Evolutionary conservation across 2,329 filamentous ascomycete species (phyloP).

Genomic region (Diaporthe vaccinii): DNA sequence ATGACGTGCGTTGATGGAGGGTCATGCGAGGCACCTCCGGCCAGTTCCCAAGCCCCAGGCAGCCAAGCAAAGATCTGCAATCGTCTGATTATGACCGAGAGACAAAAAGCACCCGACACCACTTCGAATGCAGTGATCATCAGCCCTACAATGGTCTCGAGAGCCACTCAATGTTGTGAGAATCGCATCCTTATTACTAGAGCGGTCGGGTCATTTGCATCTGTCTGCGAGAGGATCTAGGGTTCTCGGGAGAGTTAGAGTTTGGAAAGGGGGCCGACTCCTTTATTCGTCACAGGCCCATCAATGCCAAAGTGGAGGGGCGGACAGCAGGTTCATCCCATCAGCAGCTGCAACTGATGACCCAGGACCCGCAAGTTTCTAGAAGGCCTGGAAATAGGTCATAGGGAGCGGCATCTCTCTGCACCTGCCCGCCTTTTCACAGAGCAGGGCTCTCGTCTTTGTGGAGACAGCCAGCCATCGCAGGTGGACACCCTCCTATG

Average conservation of each 20-base stretch:
- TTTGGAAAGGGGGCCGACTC: slow-evolving; percentile 17
- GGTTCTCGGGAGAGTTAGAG: neutral
- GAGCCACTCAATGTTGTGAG: neutral
- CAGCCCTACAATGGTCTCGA: neutral
- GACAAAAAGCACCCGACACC: neutral
- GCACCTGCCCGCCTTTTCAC: slow-evolving; percentile 7
- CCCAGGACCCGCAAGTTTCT: slow-evolving; percentile 20
- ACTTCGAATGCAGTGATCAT: neutral
- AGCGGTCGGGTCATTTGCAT: neutral
- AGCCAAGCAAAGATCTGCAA: neutral
- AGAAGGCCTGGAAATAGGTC: slow-evolving; percentile 10
- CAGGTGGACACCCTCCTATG: slow-evolving; percentile 5
- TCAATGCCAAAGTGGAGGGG: slow-evolving; percentile 1
- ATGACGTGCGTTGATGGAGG: slow-evolving; percentile 7
- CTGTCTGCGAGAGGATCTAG: neutral
- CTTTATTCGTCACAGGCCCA: slow-evolving; percentile 15
- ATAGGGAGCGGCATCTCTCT: slow-evolving; percentile 23
- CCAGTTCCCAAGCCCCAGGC: neutral
- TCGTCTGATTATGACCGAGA: neutral
- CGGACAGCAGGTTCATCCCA: slow-evolving; percentile 15
- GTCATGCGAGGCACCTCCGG: neutral
- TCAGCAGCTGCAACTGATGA: neutral
- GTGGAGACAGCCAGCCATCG: neutral
- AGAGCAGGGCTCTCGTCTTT: slow-evolving; percentile 8
- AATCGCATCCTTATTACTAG: too few relatives aligned